Evolutionary conservation across 345 rosid species (phyloP).

Genomic region (Citrus medica): DNA sequence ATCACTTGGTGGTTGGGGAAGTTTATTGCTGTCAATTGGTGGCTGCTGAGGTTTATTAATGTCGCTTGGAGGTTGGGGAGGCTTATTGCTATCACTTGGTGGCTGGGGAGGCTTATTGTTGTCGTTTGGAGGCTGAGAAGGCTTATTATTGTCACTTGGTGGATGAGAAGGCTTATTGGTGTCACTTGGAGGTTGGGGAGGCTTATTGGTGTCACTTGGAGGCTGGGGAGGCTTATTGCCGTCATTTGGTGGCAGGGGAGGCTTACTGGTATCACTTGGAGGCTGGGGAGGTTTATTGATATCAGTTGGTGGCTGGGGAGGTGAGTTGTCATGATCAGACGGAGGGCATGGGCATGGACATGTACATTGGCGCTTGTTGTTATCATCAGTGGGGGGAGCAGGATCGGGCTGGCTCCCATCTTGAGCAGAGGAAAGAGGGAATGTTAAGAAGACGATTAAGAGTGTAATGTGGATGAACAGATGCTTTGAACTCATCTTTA

Average conservation of each 20-base stretch:
- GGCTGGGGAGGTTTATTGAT: not conserved
- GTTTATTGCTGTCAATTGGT: not conserved
- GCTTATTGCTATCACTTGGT: not conserved
- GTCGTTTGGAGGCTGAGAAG: not conserved
- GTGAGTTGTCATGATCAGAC: too few species aligned
- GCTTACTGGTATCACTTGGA: not conserved
- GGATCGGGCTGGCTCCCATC: not conserved
- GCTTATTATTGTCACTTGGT: not conserved
- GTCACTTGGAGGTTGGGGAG: not conserved
- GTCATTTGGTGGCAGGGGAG: not conserved
- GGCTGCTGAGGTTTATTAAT: rapidly evolving
- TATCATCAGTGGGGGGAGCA: not conserved
- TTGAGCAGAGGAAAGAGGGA: not conserved
- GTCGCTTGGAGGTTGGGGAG: too few species aligned
- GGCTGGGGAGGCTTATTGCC: not conserved
- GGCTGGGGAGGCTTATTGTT: not conserved
- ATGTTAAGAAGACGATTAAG: not conserved
- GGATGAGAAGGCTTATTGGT: not conserved
- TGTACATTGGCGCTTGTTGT: not conserved
- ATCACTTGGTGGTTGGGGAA: not conserved
- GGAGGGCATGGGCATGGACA: not conserved
- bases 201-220: not conserved
- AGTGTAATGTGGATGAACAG: not conserved
- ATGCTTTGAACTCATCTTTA: not conserved
- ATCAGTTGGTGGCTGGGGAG: not conserved